Base-by-base conservation (phyloP, 1,284 basidiomycete genomes). In the Ceratobasidium papillatum region DNA sequence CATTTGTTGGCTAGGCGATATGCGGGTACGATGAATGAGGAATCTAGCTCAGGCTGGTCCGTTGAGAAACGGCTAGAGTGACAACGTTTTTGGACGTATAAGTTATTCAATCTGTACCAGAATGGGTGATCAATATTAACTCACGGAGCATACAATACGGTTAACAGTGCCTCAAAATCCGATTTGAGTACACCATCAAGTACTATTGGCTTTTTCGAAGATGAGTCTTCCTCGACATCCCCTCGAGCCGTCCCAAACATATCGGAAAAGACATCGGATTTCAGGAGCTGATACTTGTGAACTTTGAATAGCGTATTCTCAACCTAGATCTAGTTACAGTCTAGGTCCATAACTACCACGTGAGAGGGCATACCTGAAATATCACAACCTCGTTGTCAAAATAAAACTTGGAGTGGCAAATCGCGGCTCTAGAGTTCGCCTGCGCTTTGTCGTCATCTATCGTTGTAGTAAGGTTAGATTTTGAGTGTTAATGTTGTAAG, bases 291-390 rank as follows among this genome's bases (percentile, higher is more conserved):
- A n/a, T 61, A 38, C 30, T 61, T 78, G 56, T 81, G 80, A 0
- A 83, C 78, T 7, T 77, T 78, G 77, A 81, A 83, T 0, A 83
- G 36, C 0, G 75, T 78, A 17, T 79, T 78, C 66, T 83, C 82
- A 0, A 82, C 81, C 82, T 83, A 12, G 47, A 0, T 34, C 14
- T 25, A 8, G 41, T 2, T 19, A 9, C 2, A 25, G 17, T 17
- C 25, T 25, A 41, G 30, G 17, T 5, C 5, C 3, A 22, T 25
- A 3, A 7, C 11, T 1, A 14, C 3, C n/a, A 49, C 12, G 1
- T 22, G 14, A 32, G 12, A 25, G 22, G 14, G 1, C n/a, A 41
- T 66, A 66, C 63, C 47, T 66, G 45, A 25, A 66, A 52, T 12
- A 52, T 43, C 3, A 66, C 17, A 8, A 36, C 22, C 4, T 11